Evolutionary conservation across 2,329 filamentous ascomycete species (phyloP), one percentile per base, ranked within the genome.

Genomic region (Paracorniculantispora psalliotae): DNA sequence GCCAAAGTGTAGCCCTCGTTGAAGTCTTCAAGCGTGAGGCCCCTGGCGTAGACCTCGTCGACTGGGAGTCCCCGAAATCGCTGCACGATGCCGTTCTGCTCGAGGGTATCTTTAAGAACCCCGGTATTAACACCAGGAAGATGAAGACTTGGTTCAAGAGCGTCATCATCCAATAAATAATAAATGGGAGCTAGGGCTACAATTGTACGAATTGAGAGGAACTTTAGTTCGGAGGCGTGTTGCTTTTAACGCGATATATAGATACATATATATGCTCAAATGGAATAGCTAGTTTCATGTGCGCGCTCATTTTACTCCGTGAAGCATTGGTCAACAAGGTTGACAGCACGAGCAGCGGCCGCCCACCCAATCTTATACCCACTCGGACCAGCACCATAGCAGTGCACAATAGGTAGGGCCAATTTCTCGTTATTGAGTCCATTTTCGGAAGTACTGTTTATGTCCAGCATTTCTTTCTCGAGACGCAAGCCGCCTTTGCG

Each of bases 81-180:
- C 39, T 55, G 10, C 59, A 61, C 26, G 72, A 73, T 19, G 72
- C 69, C 44, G 66, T 74, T 10, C 35, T 71, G 19, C 43, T 73
- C 10, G 69, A 73, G 59, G 66, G 66, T 4, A 49, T 65, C 30
- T 50, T 58, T 17, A 60, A 61, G 10, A 43, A 62, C 1, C 63
- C 67, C 4, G 71, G 68, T 2, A 62, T 66, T 30, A 70, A 70
- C 7, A 72, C 68, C 4, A 61, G 60, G 15, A 59, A 66, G 43
- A 72, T 73, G 71, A 68, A 65, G 59, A 64, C 61, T 0, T 74
- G 72, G 72, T 67, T 65, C 61, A 64, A 61, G 55, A 13, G 41
- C n/a, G 52, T 60, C 5, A 58, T 66, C 35, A 28, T 50, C 2
- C 23, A 49, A 28, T 48, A 41, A 30, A 17, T 12, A 23, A 25